Conservation (phyloP, 306 rosid genomes). For the Sicyos baderoa region DNA sequence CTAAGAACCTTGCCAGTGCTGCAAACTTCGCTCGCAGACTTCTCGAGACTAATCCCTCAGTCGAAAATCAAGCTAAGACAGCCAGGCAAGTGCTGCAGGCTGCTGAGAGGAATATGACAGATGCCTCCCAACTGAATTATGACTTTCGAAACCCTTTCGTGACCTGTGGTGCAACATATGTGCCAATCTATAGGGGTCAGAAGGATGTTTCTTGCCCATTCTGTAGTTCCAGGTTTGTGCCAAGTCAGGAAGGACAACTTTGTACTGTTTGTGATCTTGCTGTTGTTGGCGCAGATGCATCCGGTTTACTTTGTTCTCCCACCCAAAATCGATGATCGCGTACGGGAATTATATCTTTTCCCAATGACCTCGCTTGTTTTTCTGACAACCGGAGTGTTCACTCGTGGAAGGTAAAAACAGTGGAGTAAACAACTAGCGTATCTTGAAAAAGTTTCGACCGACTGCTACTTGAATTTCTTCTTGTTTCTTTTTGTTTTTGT, state of each 20-base stretch:
- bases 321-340: slow-evolving; percentile 67
- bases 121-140: slow-evolving; percentile 57
- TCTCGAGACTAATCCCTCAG: slow-evolving; percentile 72
- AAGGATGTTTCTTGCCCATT: slow-evolving; percentile 78
- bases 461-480: slow-evolving; percentile 7
- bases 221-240: slow-evolving; percentile 82
- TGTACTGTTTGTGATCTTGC: slow-evolving; percentile 79
- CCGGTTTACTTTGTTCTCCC: slow-evolving; percentile 77
- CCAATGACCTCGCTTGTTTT: slow-evolving; percentile 8
- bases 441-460: slow-evolving; percentile 4
- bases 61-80: slow-evolving; percentile 69
- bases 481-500: neutral
- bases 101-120: slow-evolving; percentile 85
- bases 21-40: slow-evolving; percentile 78
- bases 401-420: slow-evolving; percentile 4
- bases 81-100: slow-evolving; percentile 87
- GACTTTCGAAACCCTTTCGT: slow-evolving; percentile 92
- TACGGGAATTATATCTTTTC: slow-evolving; percentile 13
- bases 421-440: neutral
- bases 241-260: slow-evolving; percentile 43
- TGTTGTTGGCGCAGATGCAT: slow-evolving; percentile 77
- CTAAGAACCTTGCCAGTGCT: slow-evolving; percentile 76
- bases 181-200: slow-evolving; percentile 85
- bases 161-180: slow-evolving; percentile 74
- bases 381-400: neutral